A percentile compares a stretch with the other conserved stretches of the same genome.
These are phyloP conservation scores for Ephemerocybe angulata DNA, from an alignment of 768 basidiomycete species.

Conservation along the genomic window DNA sequence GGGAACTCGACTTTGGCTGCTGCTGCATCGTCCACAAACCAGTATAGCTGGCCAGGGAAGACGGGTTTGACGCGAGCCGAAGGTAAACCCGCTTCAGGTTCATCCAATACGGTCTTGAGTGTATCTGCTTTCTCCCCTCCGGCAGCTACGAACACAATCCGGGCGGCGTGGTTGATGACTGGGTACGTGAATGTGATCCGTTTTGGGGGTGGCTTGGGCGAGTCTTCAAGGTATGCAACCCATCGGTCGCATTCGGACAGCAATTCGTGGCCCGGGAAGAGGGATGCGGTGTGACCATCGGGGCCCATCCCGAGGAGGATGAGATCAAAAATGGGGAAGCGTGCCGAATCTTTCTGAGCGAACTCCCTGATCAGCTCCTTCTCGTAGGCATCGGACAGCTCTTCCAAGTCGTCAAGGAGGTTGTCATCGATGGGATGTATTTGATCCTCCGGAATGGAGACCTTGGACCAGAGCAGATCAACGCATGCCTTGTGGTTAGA, in stretches of 20 bases:
- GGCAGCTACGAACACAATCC: conserved; percentile 84
- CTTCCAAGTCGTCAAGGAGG: conserved; percentile 70
- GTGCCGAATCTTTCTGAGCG: conserved; percentile 87
- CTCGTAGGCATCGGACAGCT: conserved; percentile 79
- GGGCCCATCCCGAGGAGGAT: conserved; percentile 96
- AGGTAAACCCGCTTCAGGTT: conserved; percentile 76
- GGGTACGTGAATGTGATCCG: conserved; percentile 92
- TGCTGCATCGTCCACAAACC: conserved; percentile 93
- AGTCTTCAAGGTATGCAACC: conserved; percentile 92
- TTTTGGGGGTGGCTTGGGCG: conserved; percentile 87
- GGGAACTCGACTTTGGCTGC: conserved; percentile 57
- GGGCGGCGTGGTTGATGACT: conserved; percentile 84
- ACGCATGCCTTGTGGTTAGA: conserved; percentile 84
- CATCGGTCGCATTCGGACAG: conserved; percentile 86
- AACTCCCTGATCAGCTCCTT: conserved; percentile 85
- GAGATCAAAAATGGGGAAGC: conserved; percentile 97
- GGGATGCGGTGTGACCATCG: conserved; percentile 96
- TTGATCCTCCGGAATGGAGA: conserved; percentile 70
- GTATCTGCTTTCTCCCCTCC: conserved; percentile 81
- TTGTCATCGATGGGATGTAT: conserved; percentile 79
- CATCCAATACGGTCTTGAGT: conserved; percentile 70
- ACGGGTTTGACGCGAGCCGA: conserved; percentile 77
- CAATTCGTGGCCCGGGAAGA: conserved; percentile 91
- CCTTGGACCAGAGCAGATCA: conserved; percentile 72
- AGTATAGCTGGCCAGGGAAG: conserved; percentile 81